phyloP scores from a whole-genome alignment of 139 green algal genomes.

The Coccomyxa sp. region DNA sequence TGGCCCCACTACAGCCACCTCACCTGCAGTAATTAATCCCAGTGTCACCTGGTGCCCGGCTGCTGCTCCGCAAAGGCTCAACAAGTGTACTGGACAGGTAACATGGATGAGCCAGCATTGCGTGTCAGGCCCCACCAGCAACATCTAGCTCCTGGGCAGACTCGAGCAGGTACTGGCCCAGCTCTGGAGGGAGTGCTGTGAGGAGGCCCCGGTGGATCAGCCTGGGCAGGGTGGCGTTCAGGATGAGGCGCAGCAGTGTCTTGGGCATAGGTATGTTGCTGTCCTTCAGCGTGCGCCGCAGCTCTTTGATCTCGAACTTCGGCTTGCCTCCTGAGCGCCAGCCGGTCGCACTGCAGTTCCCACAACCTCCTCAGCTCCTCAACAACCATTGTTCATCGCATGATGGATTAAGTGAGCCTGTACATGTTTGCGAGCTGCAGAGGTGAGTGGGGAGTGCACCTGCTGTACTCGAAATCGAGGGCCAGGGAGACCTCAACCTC shows the following conservation, averaged over 20 bases:
- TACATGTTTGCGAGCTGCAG: neutral
- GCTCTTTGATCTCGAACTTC: slow-evolving; percentile 46
- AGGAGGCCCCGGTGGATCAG: slow-evolving; percentile 44
- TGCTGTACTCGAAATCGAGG: slow-evolving; percentile 15
- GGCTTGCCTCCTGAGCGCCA: slow-evolving; percentile 26
- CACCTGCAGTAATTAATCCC: slow-evolving; percentile 31
- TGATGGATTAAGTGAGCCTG: neutral
- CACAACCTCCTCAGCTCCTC: neutral
- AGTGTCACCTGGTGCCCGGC: slow-evolving; percentile 22
- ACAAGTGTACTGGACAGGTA: neutral
- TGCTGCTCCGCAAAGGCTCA: neutral
- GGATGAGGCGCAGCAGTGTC: slow-evolving; percentile 50
- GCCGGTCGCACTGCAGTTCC: slow-evolving; percentile 13
- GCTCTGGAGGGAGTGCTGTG: slow-evolving; percentile 41
- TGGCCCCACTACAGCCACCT: slow-evolving; percentile 41
- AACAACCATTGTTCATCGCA: no score
- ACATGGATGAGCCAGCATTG: neutral
- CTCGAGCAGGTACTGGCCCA: slow-evolving; percentile 52
- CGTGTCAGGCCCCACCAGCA: slow-evolving; percentile 19
- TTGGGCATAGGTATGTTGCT: slow-evolving; percentile 60
- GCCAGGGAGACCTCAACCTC: slow-evolving; percentile 33
- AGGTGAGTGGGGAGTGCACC: neutral
- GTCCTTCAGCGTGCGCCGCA: slow-evolving; percentile 38
- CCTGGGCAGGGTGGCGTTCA: slow-evolving; percentile 39
- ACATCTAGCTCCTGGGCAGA: slow-evolving; percentile 24